Base-by-base conservation (phyloP, 78 protist genomes). In the Tieghemostelium lacteum region DNA sequence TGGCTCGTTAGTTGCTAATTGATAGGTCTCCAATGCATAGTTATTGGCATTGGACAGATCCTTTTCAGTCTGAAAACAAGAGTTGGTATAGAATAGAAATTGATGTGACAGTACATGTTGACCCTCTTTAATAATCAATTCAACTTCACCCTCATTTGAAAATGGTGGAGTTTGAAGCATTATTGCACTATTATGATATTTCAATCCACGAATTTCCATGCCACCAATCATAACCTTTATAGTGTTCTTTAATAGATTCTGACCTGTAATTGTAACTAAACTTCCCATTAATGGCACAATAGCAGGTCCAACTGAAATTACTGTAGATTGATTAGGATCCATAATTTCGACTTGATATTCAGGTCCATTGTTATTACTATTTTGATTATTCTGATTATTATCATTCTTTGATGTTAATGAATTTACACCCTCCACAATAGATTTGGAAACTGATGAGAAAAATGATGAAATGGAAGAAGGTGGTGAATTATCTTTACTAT, bases 241-340 rank as follows among this genome's bases (percentile, higher is more conserved):
- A 2, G 62, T 19, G 22, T n/a, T 50, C 45, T 83, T 83, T 14
- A 45, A 50, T 31, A 83, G 39, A 58, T 69, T 83, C 2, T 83
- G 78, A 16, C 91, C 91, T 2, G 74, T 73, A 22, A 83, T 83
- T 0, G 91, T 50, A 60, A 83, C 62, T 7, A 37, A 69, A 55
- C 91, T 45, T 26, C 86, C 86, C 29, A 31, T 28, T 19, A 54
- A 39, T 12, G 91, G 73, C 31, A 76, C 66, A 22, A 83, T 55
- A 1, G 91, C 91, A 0, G 91, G 91, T 26, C 33, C 91, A 1
- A 83, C 91, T 0, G 91, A 83, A 7, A 70, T 31, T 45, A 45
- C 52, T 14, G 52, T 14, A 10, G 52, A 6, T 14, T 14, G 6
- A 45, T 6, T 45, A 14, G 52, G 52, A 45, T 45, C 52, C 6